Evolutionary conservation across 1,139 yeast species (phyloP).

Genomic region (Diutina neorugosa): DNA sequence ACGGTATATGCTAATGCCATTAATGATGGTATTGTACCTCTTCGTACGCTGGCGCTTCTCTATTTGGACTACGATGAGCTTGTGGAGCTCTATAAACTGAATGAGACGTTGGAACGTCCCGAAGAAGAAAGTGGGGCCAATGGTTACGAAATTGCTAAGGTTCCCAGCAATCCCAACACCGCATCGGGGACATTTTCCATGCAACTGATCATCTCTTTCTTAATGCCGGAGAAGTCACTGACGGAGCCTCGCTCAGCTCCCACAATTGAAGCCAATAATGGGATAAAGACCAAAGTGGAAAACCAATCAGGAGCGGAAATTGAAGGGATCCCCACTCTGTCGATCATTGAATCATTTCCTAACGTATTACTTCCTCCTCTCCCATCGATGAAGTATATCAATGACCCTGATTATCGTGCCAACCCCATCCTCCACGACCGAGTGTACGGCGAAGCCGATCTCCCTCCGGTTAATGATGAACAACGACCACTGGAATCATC

Average conservation of each 20-base stretch:
- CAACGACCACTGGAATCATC: background rate
- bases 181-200: slow-evolving; percentile 20
- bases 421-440: slow-evolving; percentile 30
- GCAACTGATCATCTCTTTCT: slow-evolving; percentile 33
- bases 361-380: slow-evolving; percentile 76
- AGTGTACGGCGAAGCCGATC: slow-evolving; percentile 23
- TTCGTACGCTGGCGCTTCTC: slow-evolving; percentile 68
- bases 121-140: background rate
- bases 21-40: slow-evolving; percentile 91
- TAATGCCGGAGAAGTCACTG: slow-evolving; percentile 28
- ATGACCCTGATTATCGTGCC: slow-evolving; percentile 39
- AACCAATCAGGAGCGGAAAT: slow-evolving; percentile 11
- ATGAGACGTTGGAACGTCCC: background rate
- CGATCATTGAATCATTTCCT: slow-evolving; percentile 75
- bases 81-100: background rate
- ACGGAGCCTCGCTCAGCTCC: slow-evolving; percentile 8
- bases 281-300: slow-evolving; percentile 7
- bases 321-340: slow-evolving; percentile 44
- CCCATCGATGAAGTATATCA: slow-evolving; percentile 60
- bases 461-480: slow-evolving; percentile 12
- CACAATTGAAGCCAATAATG: background rate
- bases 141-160: background rate
- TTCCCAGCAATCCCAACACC: background rate
- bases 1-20: slow-evolving; percentile 69
- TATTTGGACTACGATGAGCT: slow-evolving; percentile 48